Evolutionary conservation across 352 stramenopile genomes (phyloP), one percentile per base, ranked within the genome.

Genomic region (Phytophthora litchii): DNA sequence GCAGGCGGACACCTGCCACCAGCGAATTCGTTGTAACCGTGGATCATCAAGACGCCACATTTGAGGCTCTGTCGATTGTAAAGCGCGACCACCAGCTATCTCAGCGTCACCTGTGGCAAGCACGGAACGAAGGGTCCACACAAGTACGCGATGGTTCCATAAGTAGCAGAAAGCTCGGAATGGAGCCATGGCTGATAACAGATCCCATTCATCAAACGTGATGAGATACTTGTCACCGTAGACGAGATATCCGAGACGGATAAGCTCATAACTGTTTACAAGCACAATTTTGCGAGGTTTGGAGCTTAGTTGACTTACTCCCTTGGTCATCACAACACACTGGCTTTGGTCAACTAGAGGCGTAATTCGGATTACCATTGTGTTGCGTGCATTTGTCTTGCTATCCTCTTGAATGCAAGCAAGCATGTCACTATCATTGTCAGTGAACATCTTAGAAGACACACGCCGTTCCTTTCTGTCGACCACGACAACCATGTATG

Each of bases 231-330:
- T 45, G 11, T 45, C 38, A 17, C 38, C 65, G 11, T 47, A 65
- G 3, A 74, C 48, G 6, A 70, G 21, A 12, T 70, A 70, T 11
- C 60, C 60, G 0, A 74, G 20, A 3, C 59, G 60, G 54, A 70
- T 43, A 40, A 77, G 45, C n/a, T 77, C 64, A 41, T 68, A 76
- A 31, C 44, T 60, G 13, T 60, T 59, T 6, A 73, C 16, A 9
- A 61, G 34, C 9, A 17, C 32, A 5, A 49, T 42, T 19, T 52
- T 12, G 6, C 29, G 51, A 54, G 23, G 36, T 31, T n/a, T n/a
- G 17, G 32, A n/a, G 32, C 12, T 13, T 11, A 12, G 16, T 29
- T 6, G n/a, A 16, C 10, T 40, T 9, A 9, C 13, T 5, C 23
- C n/a, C 4, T 29, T 40, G 11, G 11, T 12, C 4, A 8, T 25